Base-by-base conservation (phyloP, 345 rosid genomes). In the Hypericum perforatum region DNA sequence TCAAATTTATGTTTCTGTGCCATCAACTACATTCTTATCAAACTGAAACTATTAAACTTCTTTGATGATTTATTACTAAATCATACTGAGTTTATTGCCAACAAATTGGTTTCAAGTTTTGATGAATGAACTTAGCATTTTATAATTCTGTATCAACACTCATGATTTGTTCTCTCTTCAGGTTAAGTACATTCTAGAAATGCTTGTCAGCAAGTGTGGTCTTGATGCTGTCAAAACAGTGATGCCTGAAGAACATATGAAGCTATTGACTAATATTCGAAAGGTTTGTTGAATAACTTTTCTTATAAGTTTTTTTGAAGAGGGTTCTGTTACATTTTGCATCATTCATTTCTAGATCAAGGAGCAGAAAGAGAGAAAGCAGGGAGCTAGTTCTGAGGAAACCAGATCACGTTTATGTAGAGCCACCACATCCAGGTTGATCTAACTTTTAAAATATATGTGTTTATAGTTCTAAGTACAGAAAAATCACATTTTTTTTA, bases 171-270 rank as follows among this genome's bases (percentile, higher is more conserved):
- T 9, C n/a, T 41, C 32, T 42, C 54, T 53, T 38, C 65, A 92
- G 98, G 86, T 92, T 54, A 92, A 90, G 81, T 78, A 78, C 71
- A 72, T 92, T 29, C 68, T 92, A 70, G 98, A 92, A 70, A 92
- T 92, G 98, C 97, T 92, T 37, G 80, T 88, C 40, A 73, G 76
- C 71, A 88, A 88, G 71, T 92, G 98, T 67, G 98, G 98, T 56
- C 45, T 82, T 8, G 91, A 81, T 54, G 97, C 97, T 69, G 97
- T 92, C 39, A 85, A 84, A 78, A 81, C 90, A 16, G 97, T 92
- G 62, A 88, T 92, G 95, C 97, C 97, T 52, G 87, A 81, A 70
- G 94, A 87, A 65, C 98, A 91, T 74, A 85, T 81, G 90, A 91
- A 82, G 68, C 94, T 88, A 54, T 85, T 92, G 29, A 77, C 84